Evolutionary conservation across 148 eudicot genomes (phyloP), one percentile per base, ranked within the genome.

Genomic region (Hydrangea macrophylla): DNA sequence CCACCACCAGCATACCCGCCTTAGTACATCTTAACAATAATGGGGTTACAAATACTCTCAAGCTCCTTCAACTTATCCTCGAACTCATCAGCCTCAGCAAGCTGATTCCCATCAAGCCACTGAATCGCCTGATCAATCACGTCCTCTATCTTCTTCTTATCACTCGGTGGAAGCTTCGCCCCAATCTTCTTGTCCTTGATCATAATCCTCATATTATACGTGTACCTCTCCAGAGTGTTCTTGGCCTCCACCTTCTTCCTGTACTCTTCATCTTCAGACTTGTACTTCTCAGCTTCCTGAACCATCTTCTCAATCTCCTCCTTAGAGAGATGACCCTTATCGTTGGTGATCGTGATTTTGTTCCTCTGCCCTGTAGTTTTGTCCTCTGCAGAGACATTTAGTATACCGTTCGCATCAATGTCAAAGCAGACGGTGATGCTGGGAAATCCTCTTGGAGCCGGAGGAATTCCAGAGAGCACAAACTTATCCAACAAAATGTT

Each of bases 281-380:
- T 45, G 53, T 45, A 45, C 23, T 45, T 45, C 53, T 45, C 53
- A 3, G 53, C 53, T 45, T 45, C 53, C 53, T 45, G 53, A 7
- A 45, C 53, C 53, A 45, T 45, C 23, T 45, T 45, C 53, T 45
- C 53, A 4, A 45, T 45, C 5, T 45, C 53, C 20, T 45, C 53
- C 53, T 45, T 45, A 6, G 53, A 45, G 7, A 45, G 23, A 5
- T 22, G 15, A 7, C 53, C 53, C 5, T 45, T 45, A 22, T 45
- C 53, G n/a, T 45, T 45, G 15, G 53, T 45, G 53, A 45, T 45
- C n/a, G 53, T 45, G 53, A 45, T 45, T 22, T 45, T 45, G 53
- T 45, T 45, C n/a, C n/a, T 45, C 53, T 45, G 53, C 15, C 53
- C 53, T 1, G 53, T 45, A 6, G 53, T 45, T 45, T 45, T 45